Evolutionary conservation across 768 basidiomycete species (phyloP).

Genomic region (Suillus placidus): DNA sequence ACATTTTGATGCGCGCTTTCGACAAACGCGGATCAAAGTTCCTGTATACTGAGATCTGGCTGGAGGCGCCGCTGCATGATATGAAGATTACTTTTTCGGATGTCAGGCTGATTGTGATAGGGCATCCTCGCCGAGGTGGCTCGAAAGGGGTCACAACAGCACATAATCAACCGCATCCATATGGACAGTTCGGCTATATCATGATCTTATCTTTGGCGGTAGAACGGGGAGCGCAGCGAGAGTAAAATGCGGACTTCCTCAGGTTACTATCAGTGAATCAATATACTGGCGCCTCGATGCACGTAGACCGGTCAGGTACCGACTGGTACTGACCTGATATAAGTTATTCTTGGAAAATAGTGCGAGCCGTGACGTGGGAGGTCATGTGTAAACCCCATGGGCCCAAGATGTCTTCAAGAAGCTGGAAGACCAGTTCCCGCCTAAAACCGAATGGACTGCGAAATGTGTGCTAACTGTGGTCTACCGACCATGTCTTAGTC

Average conservation of each 20-base stretch:
- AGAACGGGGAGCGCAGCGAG: neutral
- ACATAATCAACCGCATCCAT: neutral
- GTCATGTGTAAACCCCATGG: neutral
- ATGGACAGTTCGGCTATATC: neutral
- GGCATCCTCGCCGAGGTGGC: conserved; percentile 2
- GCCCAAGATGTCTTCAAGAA: neutral
- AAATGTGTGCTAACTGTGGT: neutral
- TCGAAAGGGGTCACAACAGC: neutral
- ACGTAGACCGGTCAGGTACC: neutral
- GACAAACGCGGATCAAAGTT: neutral
- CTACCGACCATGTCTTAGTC: neutral
- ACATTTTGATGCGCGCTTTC: neutral
- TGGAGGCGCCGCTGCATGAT: neutral
- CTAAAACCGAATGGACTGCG: neutral
- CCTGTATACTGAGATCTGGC: neutral
- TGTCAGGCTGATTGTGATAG: neutral
- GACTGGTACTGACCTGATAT: neutral
- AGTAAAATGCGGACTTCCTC: neutral
- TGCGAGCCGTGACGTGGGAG: conserved; percentile 3
- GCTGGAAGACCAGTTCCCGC: neutral
- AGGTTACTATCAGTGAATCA: neutral
- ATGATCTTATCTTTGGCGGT: neutral
- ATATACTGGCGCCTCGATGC: neutral
- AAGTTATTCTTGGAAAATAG: neutral
- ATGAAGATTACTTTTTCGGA: neutral